Evolutionary conservation across 2,329 filamentous ascomycete genomes (phyloP), one percentile per base, ranked within the genome.

Genomic region (Diaporthe eres): DNA sequence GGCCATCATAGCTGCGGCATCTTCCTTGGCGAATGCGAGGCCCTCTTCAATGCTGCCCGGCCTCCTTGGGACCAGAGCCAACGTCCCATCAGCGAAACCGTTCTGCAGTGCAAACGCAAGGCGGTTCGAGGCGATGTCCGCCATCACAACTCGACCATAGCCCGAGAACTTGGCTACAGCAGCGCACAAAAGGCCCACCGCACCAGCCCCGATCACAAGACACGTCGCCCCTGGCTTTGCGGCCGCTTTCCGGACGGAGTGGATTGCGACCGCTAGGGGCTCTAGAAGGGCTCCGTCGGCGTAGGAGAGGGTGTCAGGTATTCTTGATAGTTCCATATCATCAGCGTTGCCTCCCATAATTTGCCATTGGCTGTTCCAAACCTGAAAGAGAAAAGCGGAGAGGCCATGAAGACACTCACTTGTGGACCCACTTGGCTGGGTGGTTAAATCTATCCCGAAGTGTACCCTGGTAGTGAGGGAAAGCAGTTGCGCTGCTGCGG

Each of bases 401-500:
- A 31, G 13, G 25, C 4, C 13, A 13, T n/a, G 12, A 92, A 90
- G 10, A n/a, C 0, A 25, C 57, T 25, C 8, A 61, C 57, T 61
- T 58, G n/a, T 73, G 71, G 13, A 73, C 71, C 71, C 71, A 73
- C 3, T 44, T 28, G 10, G 55, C 71, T 25, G 71, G 71, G 3
- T 73, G 71, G 31, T 73, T 60, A 17, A 73, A 58, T 15, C 60
- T 44, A 58, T 73, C 58, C n/a, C 60, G 71, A 17, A 73, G 44
- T 22, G 71, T 55, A 15, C 71, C 71, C 44, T 73, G 71, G 13
- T 65, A 73, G 58, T 73, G 71, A 10, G 71, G 71, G n/a, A 73
- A 73, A 4, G 60, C 60, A 28, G 71, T 63, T 31, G 55, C 71
- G 17, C 55, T 51, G 47, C 71, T 73, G 4, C 71, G 71, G 31